Base-by-base conservation (phyloP, 2,329 filamentous ascomycete species). In the Cladophialophora immunda region DNA sequence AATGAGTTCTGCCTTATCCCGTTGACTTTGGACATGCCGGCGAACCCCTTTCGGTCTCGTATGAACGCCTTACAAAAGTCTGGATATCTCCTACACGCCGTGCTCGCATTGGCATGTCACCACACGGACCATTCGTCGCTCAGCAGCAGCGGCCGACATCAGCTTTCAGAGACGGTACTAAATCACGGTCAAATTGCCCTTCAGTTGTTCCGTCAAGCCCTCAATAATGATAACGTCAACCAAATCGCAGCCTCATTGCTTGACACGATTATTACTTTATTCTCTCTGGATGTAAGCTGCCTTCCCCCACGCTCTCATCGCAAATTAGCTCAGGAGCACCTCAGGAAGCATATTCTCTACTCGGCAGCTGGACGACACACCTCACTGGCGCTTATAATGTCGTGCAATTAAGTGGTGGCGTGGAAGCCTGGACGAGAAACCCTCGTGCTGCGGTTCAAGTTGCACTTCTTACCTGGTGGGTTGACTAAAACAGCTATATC, bases 1-100 rank as follows among this genome's bases (percentile, higher is more conserved):
- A 22, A 59, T 5, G 64, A 66, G 30, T 66, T 62, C 38, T 66
- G 38, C 54, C 25, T 59, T 3, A 61, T 61, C n/a, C 64, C 64
- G 11, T 32, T 66, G 58, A 66, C 57, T 1, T 38, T 32, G 15
- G 54, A 62, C 59, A 41, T 66, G 47, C 41, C 32, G 22, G 30
- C 41, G 36, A 66, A 66, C 45, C 58, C 58, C 2, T 66, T 66
- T 30, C 57, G 64, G 15, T 62, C 29, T 29, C 64, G 58, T 36
- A 60, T 11, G 36, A 29, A 57, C 17, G 32, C 64, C 4, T 58
- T 34, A 8, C 53, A 55, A 45, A 36, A 30, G 22, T 53, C 64
- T 38, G 30, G 47, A 22, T 59, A 47, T 32, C 38, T 66, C 1
- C 64, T 66, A 9, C 64, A 62, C 34, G 58, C 64, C 22, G 41